Evolutionary conservation across 106 monocot genomes (phyloP), one percentile per base, ranked within the genome.

Genomic region (Dioscorea zingiberensis): DNA sequence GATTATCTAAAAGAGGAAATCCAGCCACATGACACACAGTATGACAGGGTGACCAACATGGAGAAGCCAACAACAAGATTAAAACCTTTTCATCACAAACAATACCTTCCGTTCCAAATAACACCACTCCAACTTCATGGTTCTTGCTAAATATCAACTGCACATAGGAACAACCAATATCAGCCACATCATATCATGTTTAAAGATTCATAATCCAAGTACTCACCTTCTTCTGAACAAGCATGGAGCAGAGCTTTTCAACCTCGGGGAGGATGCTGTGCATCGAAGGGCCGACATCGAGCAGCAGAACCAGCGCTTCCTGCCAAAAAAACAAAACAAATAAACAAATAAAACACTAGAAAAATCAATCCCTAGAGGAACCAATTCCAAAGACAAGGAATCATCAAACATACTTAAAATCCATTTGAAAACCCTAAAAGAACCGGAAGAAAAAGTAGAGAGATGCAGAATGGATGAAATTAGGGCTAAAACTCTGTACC

Each of bases 251-350:
- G 21, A 93, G 55, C 19, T 73, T 87, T 63, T 98, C 89, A 29
- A 98, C 69, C 57, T 89, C 89, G 2, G 77, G 77, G 60, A 98
- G 89, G 44, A 84, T 54, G 16, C 70, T 47, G 62, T 93, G 92
- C 93, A 93, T 98, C 26, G 89, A 89, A 1, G 86, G 93, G 25
- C 98, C 82, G 25, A 98, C 93, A 76, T 98, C 98, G 48, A 98
- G 48, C 26, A 98, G 73, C 60, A 98, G 63, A 21, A 93, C 84
- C 69, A 98, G 27, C 16, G 73, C 69, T 79, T 98, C 98, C 98
- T 98, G 58, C 3, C 61, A 71, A 13, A 58, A 13, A 64, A 58
- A 21, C 19, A 72, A 0, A 29, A 4, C 3, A 51, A 51, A 5
- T 19, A 51, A 38, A 38, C n/a, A n/a, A n/a, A n/a, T n/a, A n/a